phyloP scores from a whole-genome alignment of 139 green algal species.

The Chlorella sorokiniana region DNA sequence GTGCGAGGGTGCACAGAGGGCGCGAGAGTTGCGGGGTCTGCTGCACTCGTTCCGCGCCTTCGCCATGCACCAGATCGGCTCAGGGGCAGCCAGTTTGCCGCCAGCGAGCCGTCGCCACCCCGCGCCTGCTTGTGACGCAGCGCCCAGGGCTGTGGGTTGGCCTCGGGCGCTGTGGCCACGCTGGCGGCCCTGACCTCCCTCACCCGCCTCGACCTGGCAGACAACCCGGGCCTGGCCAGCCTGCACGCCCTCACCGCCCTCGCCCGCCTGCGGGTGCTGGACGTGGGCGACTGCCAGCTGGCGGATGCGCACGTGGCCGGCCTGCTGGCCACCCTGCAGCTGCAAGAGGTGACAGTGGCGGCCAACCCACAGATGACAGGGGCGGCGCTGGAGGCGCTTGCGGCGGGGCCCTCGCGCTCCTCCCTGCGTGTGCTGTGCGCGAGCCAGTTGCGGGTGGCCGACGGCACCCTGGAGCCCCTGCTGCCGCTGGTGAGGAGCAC shows the following conservation, averaged over 20 bases:
- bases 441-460: not conserved
- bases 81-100: too few species aligned
- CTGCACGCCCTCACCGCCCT: not conserved
- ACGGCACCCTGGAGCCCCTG: not conserved
- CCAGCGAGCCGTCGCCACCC: not conserved
- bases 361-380: not conserved
- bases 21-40: too few species aligned
- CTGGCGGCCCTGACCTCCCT: not conserved
- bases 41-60: too few species aligned
- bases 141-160: not conserved
- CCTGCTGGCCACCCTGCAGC: not conserved
- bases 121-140: not conserved
- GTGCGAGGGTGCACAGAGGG: too few species aligned
- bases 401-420: not conserved
- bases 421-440: not conserved
- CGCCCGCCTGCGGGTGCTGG: not conserved
- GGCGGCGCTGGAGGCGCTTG: not conserved
- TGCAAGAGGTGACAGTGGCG: not conserved
- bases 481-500: not conserved
- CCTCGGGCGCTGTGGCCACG: not conserved
- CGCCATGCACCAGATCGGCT: too few species aligned
- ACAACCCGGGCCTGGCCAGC: not conserved
- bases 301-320: not conserved
- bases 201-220: not conserved
- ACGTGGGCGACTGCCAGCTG: constrained; percentile 2